Conservation (phyloP, 2,329 filamentous ascomycete genomes). For the Tolypocladium pustulatum region DNA sequence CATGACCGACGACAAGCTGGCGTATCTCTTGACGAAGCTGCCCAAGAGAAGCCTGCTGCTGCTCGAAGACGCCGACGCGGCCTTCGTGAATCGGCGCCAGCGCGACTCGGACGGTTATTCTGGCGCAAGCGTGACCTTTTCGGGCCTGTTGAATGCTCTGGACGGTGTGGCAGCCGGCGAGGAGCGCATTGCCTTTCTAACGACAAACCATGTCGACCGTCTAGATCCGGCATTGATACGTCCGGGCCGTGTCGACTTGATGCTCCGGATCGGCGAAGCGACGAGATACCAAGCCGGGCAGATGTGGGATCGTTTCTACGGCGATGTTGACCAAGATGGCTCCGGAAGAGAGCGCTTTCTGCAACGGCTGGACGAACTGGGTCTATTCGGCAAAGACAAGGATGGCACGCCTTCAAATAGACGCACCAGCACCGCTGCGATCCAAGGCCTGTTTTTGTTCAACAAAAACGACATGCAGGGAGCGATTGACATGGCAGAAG, state of each 20-base stretch:
- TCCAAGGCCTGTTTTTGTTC: slow-evolving; percentile 90
- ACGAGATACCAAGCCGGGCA: slow-evolving; percentile 72
- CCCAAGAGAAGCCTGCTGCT: slow-evolving; percentile 74
- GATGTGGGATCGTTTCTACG: slow-evolving; percentile 95
- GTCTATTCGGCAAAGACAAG: slow-evolving; percentile 52
- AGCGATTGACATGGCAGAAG: slow-evolving; percentile 70
- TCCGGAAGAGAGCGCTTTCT: slow-evolving; percentile 60
- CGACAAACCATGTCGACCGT: slow-evolving; percentile 86
- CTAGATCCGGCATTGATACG: slow-evolving; percentile 83
- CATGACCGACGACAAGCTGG: slow-evolving; percentile 80
- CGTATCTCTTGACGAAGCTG: slow-evolving; percentile 75
- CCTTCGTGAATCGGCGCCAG: slow-evolving; percentile 72
- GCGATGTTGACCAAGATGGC: slow-evolving; percentile 60
- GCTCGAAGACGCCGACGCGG: slow-evolving; percentile 85
- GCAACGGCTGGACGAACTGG: slow-evolving; percentile 54
- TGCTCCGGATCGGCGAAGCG: slow-evolving; percentile 78
- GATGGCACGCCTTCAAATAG: slow-evolving; percentile 35
- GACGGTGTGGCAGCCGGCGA: slow-evolving; percentile 94
- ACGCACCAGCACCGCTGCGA: slow-evolving; percentile 73
- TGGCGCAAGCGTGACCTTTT: slow-evolving; percentile 87
- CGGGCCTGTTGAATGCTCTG: slow-evolving; percentile 72
- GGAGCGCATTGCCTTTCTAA: slow-evolving; percentile 86
- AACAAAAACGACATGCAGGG: slow-evolving; percentile 88
- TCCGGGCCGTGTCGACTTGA: slow-evolving; percentile 90
- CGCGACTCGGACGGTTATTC: slow-evolving; percentile 73